phyloP scores from a whole-genome alignment of 441 rosid genomes.

The Corymbia citriodora region DNA sequence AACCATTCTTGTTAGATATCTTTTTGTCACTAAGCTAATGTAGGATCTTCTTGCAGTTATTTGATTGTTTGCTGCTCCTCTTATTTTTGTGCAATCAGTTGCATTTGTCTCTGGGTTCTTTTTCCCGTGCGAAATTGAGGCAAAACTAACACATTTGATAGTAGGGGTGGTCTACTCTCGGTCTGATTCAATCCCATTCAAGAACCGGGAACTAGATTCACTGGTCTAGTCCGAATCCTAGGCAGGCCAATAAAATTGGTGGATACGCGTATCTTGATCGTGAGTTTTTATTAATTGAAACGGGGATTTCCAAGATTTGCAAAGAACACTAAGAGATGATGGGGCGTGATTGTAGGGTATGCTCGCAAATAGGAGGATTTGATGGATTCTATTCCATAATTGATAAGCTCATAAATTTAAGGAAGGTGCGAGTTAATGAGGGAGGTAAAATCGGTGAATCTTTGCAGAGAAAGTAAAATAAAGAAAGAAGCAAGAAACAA shows the following conservation, averaged over 20 bases:
- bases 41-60: background rate
- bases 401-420: too few relatives aligned
- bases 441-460: background rate
- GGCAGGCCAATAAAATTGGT: background rate
- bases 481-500: background rate
- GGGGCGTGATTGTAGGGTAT: background rate
- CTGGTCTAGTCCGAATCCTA: background rate
- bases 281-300: too few relatives aligned
- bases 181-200: background rate
- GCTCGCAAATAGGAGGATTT: background rate
- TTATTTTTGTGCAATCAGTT: background rate
- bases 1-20: constrained; percentile 7
- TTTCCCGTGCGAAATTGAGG: background rate
- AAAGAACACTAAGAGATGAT: too few relatives aligned
- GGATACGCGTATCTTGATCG: background rate
- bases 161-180: background rate
- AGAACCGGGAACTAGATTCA: background rate
- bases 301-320: background rate
- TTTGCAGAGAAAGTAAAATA: too few relatives aligned
- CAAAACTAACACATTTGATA: background rate
- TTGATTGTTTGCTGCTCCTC: background rate
- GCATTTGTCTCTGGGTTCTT: background rate
- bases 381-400: background rate
- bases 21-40: background rate
- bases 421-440: background rate